phyloP scores from a whole-genome alignment of 179 eudicot species.

The Beta corolliflora region DNA sequence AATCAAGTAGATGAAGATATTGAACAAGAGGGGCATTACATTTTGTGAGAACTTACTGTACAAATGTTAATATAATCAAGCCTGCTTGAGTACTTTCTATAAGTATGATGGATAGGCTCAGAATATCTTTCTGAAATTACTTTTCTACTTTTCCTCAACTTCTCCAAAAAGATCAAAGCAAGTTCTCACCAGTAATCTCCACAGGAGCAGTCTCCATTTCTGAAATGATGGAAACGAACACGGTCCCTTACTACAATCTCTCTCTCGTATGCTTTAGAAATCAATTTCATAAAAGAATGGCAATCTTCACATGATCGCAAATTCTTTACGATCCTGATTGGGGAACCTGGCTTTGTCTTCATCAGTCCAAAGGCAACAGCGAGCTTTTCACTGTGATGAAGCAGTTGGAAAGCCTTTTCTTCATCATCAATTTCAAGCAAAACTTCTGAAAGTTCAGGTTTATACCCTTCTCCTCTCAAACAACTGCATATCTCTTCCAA shows the following conservation, averaged over 20 bases:
- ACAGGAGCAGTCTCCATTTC: slow-evolving; percentile 45
- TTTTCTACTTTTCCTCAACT: background rate
- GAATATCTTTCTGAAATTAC: background rate
- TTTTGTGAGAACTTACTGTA: background rate
- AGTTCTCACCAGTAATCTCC: slow-evolving; percentile 37
- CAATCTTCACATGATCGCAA: slow-evolving; percentile 48
- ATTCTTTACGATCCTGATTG: slow-evolving; percentile 44
- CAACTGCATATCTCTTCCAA: slow-evolving; percentile 36
- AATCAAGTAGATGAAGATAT: background rate
- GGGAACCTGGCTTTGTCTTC: slow-evolving; percentile 33
- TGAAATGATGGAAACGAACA: slow-evolving; percentile 49
- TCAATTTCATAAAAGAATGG: slow-evolving; percentile 45
- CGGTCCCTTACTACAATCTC: slow-evolving; percentile 48
- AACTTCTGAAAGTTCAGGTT: slow-evolving; percentile 45
- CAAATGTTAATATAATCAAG: background rate
- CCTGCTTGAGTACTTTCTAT: background rate
- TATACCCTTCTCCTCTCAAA: slow-evolving; percentile 40
- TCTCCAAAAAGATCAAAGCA: too few species aligned
- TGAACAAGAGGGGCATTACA: background rate
- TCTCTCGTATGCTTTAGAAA: slow-evolving; percentile 38
- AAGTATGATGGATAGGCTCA: background rate
- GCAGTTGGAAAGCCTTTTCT: slow-evolving; percentile 45
- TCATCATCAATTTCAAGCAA: slow-evolving; percentile 45
- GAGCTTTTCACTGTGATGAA: slow-evolving; percentile 54
- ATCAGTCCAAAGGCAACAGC: slow-evolving; percentile 46